These are phyloP conservation scores for Clonostachys solani DNA, from an alignment of 2,329 filamentous ascomycete species.

Conservation along the genomic window DNA sequence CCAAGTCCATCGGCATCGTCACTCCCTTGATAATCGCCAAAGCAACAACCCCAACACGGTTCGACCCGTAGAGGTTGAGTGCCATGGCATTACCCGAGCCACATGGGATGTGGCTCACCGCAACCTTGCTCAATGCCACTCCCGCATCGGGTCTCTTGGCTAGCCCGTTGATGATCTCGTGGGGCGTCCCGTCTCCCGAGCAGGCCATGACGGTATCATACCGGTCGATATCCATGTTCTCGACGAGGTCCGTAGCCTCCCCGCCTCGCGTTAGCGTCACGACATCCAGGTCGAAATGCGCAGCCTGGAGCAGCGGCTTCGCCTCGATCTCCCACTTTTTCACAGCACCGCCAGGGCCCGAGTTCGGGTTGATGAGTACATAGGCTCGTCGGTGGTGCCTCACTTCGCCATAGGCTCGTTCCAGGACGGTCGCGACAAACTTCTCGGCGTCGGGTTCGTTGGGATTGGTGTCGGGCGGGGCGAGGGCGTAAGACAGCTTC, in stretches of 20 bases:
- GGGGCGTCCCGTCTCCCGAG: slow-evolving; percentile 86
- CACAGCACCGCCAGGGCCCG: slow-evolving; percentile 73
- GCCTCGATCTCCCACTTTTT: slow-evolving; percentile 72
- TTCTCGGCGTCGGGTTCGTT: slow-evolving; percentile 36
- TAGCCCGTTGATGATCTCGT: slow-evolving; percentile 94
- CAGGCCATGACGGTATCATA: slow-evolving; percentile 86
- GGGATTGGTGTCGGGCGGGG: slow-evolving; percentile 5
- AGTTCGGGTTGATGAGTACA: slow-evolving; percentile 86
- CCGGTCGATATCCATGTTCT: slow-evolving; percentile 69
- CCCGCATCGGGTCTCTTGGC: slow-evolving; percentile 71
- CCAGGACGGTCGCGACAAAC: slow-evolving; percentile 64
- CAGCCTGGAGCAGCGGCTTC: slow-evolving; percentile 78
- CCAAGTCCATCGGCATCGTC: slow-evolving; percentile 77
- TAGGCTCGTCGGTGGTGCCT: slow-evolving; percentile 74
- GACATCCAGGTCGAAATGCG: slow-evolving; percentile 71
- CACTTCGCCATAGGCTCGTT: slow-evolving; percentile 65
- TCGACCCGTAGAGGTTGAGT: slow-evolving; percentile 81
- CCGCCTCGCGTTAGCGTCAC: slow-evolving; percentile 67
- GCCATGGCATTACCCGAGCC: slow-evolving; percentile 94
- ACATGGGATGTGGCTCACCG: slow-evolving; percentile 84
- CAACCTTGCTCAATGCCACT: slow-evolving; percentile 69
- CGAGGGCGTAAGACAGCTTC: slow-evolving; percentile 50
- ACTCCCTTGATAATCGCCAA: slow-evolving; percentile 84
- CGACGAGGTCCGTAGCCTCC: slow-evolving; percentile 74
- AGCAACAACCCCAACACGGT: slow-evolving; percentile 70